Evolutionary conservation across 805 yeast species (phyloP).

Genomic region (Saccharomycopsis sp.): DNA sequence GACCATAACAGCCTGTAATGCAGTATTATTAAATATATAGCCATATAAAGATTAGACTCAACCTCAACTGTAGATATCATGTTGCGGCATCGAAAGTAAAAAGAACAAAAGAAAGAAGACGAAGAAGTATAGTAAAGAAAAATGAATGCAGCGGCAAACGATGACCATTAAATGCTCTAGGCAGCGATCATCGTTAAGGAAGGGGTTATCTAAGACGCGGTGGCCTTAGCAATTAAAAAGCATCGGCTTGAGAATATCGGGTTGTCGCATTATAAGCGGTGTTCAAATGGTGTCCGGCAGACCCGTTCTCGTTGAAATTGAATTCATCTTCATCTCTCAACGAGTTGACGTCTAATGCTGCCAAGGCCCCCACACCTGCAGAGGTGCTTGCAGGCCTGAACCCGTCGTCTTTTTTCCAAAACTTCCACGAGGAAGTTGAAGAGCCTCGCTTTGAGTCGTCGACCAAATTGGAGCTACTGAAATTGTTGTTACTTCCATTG

Average conservation of each 20-base stretch:
- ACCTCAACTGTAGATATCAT: too few relatives aligned
- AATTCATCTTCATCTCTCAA: slow-evolving; percentile 12
- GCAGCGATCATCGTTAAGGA: too few relatives aligned
- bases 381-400: neutral
- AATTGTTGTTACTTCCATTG: slow-evolving; percentile 1
- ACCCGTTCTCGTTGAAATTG: slow-evolving; percentile 3
- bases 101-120: neutral
- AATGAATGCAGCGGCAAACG: neutral
- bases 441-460: slow-evolving; percentile 8
- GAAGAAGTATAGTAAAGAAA: neutral
- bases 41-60: too few relatives aligned
- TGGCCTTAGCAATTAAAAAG: slow-evolving; percentile 1
- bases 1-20: too few relatives aligned
- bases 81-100: too few relatives aligned
- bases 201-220: too few relatives aligned
- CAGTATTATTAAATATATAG: too few relatives aligned
- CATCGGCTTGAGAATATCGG: slow-evolving; percentile 12
- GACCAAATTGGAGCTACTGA: neutral
- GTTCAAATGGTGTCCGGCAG: neutral
- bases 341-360: slow-evolving; percentile 2
- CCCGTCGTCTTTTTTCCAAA: slow-evolving; percentile 7
- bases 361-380: slow-evolving; percentile 1
- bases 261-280: slow-evolving; percentile 1
- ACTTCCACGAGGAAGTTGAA: slow-evolving; percentile 10
- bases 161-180: too few relatives aligned